Evolutionary conservation across 2,329 filamentous ascomycete genomes (phyloP).

Genomic region (Cercospora sesami): DNA sequence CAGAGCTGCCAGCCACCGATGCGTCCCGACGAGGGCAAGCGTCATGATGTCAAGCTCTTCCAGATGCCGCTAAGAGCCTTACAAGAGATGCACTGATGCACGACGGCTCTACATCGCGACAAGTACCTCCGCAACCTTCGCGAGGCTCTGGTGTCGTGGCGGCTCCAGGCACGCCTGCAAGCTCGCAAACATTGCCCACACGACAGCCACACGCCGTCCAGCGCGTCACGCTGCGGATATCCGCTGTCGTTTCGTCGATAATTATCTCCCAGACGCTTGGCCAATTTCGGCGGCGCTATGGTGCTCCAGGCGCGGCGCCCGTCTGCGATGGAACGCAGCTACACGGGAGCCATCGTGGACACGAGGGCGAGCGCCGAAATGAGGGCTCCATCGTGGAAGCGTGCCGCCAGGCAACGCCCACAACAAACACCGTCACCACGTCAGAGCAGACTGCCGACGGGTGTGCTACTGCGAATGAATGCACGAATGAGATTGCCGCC

Average conservation of each 20-base stretch:
- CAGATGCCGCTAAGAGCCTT: constrained; percentile 10
- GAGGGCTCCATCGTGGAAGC: constrained; percentile 18
- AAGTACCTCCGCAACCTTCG: constrained; percentile 7
- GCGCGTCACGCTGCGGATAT: neutral
- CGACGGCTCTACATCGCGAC: neutral
- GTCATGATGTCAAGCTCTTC: constrained; percentile 14
- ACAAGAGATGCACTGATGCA: neutral
- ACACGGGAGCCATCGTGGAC: constrained; percentile 21
- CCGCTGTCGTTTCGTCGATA: constrained; percentile 16
- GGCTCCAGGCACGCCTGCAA: neutral
- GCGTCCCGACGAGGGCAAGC: neutral
- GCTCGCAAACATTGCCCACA: neutral
- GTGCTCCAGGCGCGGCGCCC: constrained; percentile 13
- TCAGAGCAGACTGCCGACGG: neutral
- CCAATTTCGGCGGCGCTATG: constrained; percentile 23
- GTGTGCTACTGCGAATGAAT: neutral
- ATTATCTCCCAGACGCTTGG: constrained; percentile 19
- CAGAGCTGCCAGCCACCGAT: neutral
- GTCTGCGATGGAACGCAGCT: constrained; percentile 10
- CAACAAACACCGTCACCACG: constrained; percentile 17
- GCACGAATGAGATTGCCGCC: neutral
- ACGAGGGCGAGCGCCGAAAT: constrained; percentile 28
- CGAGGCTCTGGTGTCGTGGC: neutral
- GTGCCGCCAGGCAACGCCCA: constrained; percentile 18
- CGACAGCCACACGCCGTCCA: neutral